phyloP scores from a whole-genome alignment of 73 alveolate species.

The Tetrahymena malaccensis region DNA sequence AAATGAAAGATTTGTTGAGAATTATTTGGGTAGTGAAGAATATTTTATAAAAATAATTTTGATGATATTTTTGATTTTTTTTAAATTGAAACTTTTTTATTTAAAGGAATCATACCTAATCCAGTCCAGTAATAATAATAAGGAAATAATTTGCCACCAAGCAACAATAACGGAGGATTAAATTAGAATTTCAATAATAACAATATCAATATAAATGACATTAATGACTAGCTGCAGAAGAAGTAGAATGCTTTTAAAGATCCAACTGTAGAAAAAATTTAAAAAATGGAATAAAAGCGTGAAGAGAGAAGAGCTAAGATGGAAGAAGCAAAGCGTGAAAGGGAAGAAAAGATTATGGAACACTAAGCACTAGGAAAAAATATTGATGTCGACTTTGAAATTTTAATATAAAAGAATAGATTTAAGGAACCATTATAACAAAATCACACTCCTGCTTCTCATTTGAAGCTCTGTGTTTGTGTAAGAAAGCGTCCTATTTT shows the following conservation, averaged over 20 bases:
- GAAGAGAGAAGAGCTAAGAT: slow-evolving; percentile 76
- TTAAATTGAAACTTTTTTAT: not conserved
- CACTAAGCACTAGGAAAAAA: slow-evolving; percentile 66
- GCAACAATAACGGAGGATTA: not conserved
- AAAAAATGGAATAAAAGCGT: slow-evolving; percentile 60
- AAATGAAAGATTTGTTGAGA: too few relatives aligned
- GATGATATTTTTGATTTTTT: not conserved
- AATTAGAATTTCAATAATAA: not conserved
- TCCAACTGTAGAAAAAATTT: slow-evolving; percentile 71
- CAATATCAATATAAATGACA: slow-evolving; percentile 1
- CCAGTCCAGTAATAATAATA: not conserved
- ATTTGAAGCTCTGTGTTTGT: slow-evolving; percentile 83
- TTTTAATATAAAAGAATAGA: slow-evolving; percentile 61
- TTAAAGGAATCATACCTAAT: not conserved
- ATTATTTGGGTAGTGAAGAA: too few relatives aligned
- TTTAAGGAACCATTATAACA: slow-evolving; percentile 35
- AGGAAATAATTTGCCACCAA: slow-evolving; percentile 5
- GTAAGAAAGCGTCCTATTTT: slow-evolving; percentile 95
- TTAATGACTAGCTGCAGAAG: not conserved
- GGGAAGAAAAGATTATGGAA: slow-evolving; percentile 59
- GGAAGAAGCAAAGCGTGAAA: slow-evolving; percentile 68
- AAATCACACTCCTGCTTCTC: slow-evolving; percentile 52
- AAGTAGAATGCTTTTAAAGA: slow-evolving; percentile 32
- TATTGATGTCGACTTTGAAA: slow-evolving; percentile 81
- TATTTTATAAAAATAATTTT: too few relatives aligned